Base-by-base conservation (phyloP, 2,329 filamentous ascomycete species). In the Corynespora cassiicola region DNA sequence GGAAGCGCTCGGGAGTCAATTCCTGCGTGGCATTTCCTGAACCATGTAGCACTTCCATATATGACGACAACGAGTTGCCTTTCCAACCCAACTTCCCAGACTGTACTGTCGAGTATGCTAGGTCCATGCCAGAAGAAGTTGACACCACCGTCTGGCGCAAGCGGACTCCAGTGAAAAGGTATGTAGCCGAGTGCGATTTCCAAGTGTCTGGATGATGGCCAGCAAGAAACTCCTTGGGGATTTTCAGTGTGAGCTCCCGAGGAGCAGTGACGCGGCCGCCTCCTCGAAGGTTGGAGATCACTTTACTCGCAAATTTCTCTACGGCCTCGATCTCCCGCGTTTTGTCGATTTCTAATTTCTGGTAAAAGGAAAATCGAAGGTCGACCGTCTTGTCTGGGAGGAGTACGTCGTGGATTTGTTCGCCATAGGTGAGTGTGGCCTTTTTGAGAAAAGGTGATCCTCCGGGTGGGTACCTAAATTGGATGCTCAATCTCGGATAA, bases 161-260 rank as follows among this genome's bases (percentile, higher is more conserved):
- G 23, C 54, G 52, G 3, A 66, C 49, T 12, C 57, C 58, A 1
- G 55, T 52, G 37, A 65, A 65, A 26, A 63, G 36, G 21, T 61
- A 69, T n/a, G n/a, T n/a, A n/a, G n/a, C n/a, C n/a, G n/a, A n/a
- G n/a, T n/a, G n/a, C n/a, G n/a, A n/a, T 7, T 44, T 55, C 16
- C 62, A 41, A 5, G 34, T 33, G 11, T 47, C 17, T 10, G 31
- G 21, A 10, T 24, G 25, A 18, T 33, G 42, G 12, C 51, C 57
- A 4, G 44, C 48, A 5, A 67, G 51, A 1, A 50, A 50, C 60
- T 59, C 64, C 17, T 43, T 51, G 5, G 66, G 66, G 7, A 69
- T 56, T 0, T 51, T 28, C 6, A 69, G 30, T 8, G 12, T 40
- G 3, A 67, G 36, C 1, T 45, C 39, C 5, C 30, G 14, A 4